Evolutionary conservation across 768 basidiomycete species (phyloP).

Genomic region (Clavulina sp.): DNA sequence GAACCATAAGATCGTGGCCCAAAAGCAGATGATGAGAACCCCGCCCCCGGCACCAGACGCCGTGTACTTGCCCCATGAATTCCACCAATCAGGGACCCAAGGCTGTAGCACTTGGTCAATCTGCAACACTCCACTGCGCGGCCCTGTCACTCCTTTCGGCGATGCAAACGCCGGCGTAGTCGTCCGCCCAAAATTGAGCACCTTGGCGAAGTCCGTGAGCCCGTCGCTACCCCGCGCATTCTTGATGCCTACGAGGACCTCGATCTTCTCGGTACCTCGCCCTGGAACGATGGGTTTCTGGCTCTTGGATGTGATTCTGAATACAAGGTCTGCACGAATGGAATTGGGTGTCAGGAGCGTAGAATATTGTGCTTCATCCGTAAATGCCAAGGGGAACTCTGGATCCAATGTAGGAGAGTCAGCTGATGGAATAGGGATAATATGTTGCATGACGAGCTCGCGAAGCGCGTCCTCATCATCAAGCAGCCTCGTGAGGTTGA

Average conservation of each 20-base stretch:
- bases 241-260: conserved; percentile 26
- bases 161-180: conserved; percentile 50
- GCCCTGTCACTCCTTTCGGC: conserved; percentile 35
- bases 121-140: conserved; percentile 72
- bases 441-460: conserved; percentile 55
- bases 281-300: conserved; percentile 3
- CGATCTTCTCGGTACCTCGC: conserved; percentile 19
- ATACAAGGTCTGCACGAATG: conserved; percentile 68
- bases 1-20: conserved; percentile 48
- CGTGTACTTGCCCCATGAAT: conserved; percentile 53
- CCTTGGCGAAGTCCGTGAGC: conserved; percentile 24
- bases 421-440: conserved; percentile 33
- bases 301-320: conserved; percentile 31
- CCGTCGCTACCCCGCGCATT: conserved; percentile 23
- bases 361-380: conserved; percentile 51
- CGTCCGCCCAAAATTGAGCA: conserved; percentile 22
- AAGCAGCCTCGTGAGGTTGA: conserved; percentile 64
- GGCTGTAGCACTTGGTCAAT: conserved; percentile 73
- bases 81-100: conserved; percentile 76
- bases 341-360: conserved; percentile 55
- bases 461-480: conserved; percentile 35
- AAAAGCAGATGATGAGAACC: conserved; percentile 45
- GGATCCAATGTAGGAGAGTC: conserved; percentile 30
- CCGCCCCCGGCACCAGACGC: conserved; percentile 42
- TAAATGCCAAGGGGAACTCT: conserved; percentile 55